Base-by-base conservation (phyloP, 1,284 basidiomycete genomes). In the Nidula niveotomentosa region DNA sequence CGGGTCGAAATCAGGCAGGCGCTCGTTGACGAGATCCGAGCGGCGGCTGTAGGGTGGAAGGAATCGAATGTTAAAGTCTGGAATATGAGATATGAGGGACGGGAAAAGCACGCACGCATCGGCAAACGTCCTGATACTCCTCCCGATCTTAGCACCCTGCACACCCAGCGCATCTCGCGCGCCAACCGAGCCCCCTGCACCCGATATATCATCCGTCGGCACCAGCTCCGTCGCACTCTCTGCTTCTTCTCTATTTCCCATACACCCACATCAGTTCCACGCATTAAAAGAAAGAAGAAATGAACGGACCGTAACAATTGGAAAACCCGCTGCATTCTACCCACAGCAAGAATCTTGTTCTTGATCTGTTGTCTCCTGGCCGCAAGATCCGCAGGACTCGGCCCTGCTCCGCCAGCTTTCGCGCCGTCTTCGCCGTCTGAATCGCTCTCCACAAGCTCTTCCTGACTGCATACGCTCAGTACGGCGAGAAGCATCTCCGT, bases 281-380 rank as follows among this genome's bases (percentile, higher is more conserved):
- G 30, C 30, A 4, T 30, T 5, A 6, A 30, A 12, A 46, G 23
- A 30, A 18, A 17, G 36, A 39, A 18, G 2, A 13, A 23, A 33
- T 49, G 10, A 35, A 12, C 18, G 35, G 53, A 94, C 91, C 96
- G 93, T 59, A 99, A 83, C 34, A 99, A 81, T 3, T 96, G 91
- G 75, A 99, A 99, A 44, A 99, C 95, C 46, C 95, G 81, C 17
- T 94, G 90, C 90, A 99, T 97, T 56, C 96, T 84, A 41, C 96
- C 96, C 18, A 99, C 96, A 51, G 96, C 97, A 69, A 98, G 83
- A 62, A 99, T 99, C 84, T 99, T 99, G 81, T 94, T 98, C 81
- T 94, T 98, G 79, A 99, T 98, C 60, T 88, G 83, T 63, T 91
- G 83, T 62, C 88, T 66, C 86, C 79, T 60, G 88, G 81, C 58